Conservation (phyloP, 1,284 basidiomycete genomes). For the Ustilago loliicola region DNA sequence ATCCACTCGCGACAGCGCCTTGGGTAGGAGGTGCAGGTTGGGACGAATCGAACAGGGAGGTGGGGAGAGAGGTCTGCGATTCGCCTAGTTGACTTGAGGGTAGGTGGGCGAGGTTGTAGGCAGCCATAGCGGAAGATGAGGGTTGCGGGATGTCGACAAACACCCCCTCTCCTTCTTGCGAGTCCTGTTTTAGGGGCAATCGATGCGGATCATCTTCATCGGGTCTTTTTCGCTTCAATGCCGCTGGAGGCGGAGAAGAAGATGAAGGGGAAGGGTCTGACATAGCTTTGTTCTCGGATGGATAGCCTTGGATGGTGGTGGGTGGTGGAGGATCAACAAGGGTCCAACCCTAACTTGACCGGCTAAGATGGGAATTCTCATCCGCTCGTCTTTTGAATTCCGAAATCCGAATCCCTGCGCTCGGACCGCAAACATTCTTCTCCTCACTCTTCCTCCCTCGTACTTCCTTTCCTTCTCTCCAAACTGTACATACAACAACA, state of each 20-base stretch:
- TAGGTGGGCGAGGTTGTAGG: constrained; percentile 20
- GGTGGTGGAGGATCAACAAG: background rate
- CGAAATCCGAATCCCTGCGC: background rate
- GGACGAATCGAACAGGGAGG: constrained; percentile 16
- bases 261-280: background rate
- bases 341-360: background rate
- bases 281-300: background rate
- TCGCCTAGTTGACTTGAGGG: background rate
- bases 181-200: background rate
- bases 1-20: constrained; percentile 1
- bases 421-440: too few relatives aligned
- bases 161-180: background rate
- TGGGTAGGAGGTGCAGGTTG: background rate
- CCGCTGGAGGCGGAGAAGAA: background rate
- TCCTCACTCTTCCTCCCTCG: too few relatives aligned
- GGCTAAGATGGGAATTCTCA: background rate
- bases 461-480: too few relatives aligned
- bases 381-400: background rate
- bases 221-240: constrained; percentile 9
- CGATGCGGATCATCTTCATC: constrained; percentile 20
- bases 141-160: constrained; percentile 34
- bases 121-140: constrained; percentile 39
- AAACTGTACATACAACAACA: too few relatives aligned
- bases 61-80: constrained; percentile 23
- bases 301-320: background rate